Evolutionary conservation across 2,329 filamentous ascomycete genomes (phyloP).

Genomic region (Exserohilum rostratum): DNA sequence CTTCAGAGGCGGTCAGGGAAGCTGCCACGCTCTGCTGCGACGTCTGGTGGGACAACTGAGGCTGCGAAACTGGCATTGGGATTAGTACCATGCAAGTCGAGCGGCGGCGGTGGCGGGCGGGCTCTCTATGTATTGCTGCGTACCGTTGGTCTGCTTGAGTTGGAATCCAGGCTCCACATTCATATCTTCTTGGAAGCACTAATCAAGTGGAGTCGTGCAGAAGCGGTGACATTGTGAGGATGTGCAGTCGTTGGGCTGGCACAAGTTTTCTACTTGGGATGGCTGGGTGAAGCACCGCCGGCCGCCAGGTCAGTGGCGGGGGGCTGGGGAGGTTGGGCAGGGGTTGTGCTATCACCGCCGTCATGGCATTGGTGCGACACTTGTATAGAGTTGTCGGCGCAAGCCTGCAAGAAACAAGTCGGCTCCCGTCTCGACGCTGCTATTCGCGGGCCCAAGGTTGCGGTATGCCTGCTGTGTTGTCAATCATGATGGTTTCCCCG

Average conservation of each 20-base stretch:
- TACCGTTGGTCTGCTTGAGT: constrained; percentile 52
- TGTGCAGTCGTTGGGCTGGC: constrained; percentile 17
- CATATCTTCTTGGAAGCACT: constrained; percentile 43
- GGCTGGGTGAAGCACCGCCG: constrained; percentile 29
- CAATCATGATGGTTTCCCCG: constrained; percentile 16
- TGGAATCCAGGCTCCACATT: constrained; percentile 46
- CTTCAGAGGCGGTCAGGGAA: constrained; percentile 56
- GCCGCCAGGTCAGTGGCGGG: constrained; percentile 3
- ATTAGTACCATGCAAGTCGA: constrained; percentile 20
- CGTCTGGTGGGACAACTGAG: constrained; percentile 48
- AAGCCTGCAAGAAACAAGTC: constrained; percentile 11
- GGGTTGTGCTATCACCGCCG: constrained; percentile 29
- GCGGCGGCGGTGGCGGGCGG: not conserved
- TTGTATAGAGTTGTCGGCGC: constrained; percentile 5
- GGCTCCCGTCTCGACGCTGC: constrained; percentile 1
- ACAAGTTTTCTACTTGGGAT: constrained; percentile 36
- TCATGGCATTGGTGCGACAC: constrained; percentile 33
- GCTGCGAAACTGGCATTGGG: constrained; percentile 44
- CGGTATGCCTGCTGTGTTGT: constrained; percentile 21
- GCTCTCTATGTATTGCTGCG: constrained; percentile 34
- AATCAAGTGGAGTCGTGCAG: constrained; percentile 37
- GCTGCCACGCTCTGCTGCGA: constrained; percentile 57
- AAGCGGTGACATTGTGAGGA: constrained; percentile 34
- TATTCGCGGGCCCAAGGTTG: constrained; percentile 14
- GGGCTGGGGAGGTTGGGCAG: constrained; percentile 41